Evolutionary conservation across 2,329 filamentous ascomycete species (phyloP), one percentile per base, ranked within the genome.

Genomic region (Tolypocladium ophioglossoides): DNA sequence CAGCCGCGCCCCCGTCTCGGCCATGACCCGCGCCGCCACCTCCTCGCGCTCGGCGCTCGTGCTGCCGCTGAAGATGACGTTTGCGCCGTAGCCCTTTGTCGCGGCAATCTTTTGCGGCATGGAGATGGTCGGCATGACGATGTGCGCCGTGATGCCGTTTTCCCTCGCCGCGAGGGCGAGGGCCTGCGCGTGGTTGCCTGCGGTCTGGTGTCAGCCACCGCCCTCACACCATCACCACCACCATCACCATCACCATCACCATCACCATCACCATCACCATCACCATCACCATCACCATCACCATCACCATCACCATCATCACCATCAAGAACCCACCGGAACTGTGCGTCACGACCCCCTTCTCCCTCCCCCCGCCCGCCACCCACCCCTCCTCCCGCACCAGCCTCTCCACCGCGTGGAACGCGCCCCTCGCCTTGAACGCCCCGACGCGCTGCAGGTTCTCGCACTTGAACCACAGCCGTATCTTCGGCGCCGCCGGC

Each of bases 121-220:
- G 54, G 85, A 86, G 65, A 94, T 94, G n/a, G 72, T 69, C 0
- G 92, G 92, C 92, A 97, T 97, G 56, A 97, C 85, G 65, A 97
- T 91, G 73, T 92, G 83, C 0, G 90, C 89, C 12, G 86, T 85
- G 58, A 96, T 84, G 52, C 76, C 73, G 65, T 86, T 82, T 39
- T 85, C 85, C 20, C 77, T 78, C 2, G 92, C 91, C 0, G 92
- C 92, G 51, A 96, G 85, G 2, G 92, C 83, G 54, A 97, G 83
- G 2, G 94, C 92, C 75, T 96, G 91, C 0, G 92, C 92, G 67
- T 97, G 94, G 72, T 97, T 97, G 56, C 92, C 91, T 92, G 58
- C 40, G 2, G 10, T 11, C n/a, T 39, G 39, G 14, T 41, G 51
- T 54, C 5, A 56, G 52, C 54, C 40, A 52, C 50, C 8, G 4